These are phyloP conservation scores for Cornus kousa DNA, from an alignment of 148 eudicot genomes.

Conservation along the genomic window DNA sequence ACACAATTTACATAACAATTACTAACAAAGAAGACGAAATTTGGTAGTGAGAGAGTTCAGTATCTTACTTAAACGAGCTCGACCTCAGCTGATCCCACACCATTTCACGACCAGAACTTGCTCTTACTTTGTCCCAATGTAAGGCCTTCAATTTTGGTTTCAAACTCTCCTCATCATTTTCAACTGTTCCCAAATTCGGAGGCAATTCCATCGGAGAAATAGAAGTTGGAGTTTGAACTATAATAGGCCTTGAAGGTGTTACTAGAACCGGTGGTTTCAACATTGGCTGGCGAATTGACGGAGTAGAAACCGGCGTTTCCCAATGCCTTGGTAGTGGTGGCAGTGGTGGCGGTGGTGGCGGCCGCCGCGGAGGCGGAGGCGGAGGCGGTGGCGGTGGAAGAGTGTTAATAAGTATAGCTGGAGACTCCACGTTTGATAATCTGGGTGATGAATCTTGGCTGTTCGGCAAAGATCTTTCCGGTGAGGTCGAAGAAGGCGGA, in stretches of 20 bases:
- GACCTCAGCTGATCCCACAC: constrained; percentile 98
- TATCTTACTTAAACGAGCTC: constrained; percentile 87
- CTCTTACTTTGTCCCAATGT: constrained; percentile 99
- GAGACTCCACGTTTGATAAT: constrained; percentile 18
- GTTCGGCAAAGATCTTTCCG: constrained; percentile 14
- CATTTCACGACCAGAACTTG: constrained; percentile 93
- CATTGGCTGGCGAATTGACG: constrained; percentile 2
- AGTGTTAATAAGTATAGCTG: neutral
- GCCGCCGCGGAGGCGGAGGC: constrained; percentile 32
- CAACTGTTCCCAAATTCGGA: constrained; percentile 23
- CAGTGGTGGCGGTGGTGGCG: constrained; percentile 33
- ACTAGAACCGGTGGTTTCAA: constrained; percentile 27
- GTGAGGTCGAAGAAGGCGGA: constrained; percentile 21
- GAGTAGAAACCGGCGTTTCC: constrained; percentile 36
- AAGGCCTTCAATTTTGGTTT: constrained; percentile 84
- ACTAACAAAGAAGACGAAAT: neutral
- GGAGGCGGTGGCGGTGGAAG: constrained; percentile 18
- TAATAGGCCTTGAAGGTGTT: constrained; percentile 41
- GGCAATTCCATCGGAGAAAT: constrained; percentile 33
- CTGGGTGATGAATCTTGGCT: constrained; percentile 16
- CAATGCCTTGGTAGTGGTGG: constrained; percentile 31
- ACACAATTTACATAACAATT: neutral
- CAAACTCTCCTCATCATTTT: constrained; percentile 46
- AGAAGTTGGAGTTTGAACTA: constrained; percentile 24
- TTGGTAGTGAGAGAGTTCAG: neutral